Evolutionary conservation across 331 rosid genomes (phyloP), one percentile per base, ranked within the genome.

Genomic region (Spiraea crenata): DNA sequence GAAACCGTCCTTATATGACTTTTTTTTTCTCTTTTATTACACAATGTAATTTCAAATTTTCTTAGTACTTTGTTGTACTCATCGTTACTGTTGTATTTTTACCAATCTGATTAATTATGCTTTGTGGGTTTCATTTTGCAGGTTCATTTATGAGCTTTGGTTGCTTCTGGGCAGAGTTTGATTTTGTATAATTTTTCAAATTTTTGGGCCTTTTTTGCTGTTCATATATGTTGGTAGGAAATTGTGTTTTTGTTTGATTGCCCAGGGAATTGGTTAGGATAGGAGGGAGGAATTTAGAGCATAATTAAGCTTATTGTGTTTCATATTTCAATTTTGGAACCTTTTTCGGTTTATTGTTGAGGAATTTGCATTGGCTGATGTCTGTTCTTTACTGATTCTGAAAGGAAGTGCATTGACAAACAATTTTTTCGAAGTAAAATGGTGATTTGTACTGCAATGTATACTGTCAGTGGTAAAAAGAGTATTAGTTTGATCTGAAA

Each of bases 131-230:
- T 61, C 63, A 10, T 34, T 55, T 79, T 67, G 71, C 80, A 73
- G 75, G 80, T 55, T 76, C 60, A 20, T 46, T 57, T 45, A 10
- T 16, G 31, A 31, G 34, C 42, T 44, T 65, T 25, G 19, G 10
- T 16, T 9, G 77, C 38, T 47, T 64, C 62, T 65, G 69, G 55
- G 64, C 65, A 52, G 75, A 57, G 63, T 60, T 56, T 57, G 16
- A 9, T 16, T 34, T 17, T 3, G 74, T 70, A 34, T 25, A 25
- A 25, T 31, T 65, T 70, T 45, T 37, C 16, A 10, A 17, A 10
- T 4, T 17, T 10, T 34, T 37, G 5, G 1, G 14, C 3, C 10
- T 54, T 20, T 31, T 15, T 6, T 12, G 31, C 31, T 1, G 31
- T 25, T 25, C 31, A 25, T 25, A 25, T 25, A 25, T 25, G 31